Evolutionary conservation across 1,284 basidiomycete genomes (phyloP).

Genomic region (Leccinum cinnamomeum): DNA sequence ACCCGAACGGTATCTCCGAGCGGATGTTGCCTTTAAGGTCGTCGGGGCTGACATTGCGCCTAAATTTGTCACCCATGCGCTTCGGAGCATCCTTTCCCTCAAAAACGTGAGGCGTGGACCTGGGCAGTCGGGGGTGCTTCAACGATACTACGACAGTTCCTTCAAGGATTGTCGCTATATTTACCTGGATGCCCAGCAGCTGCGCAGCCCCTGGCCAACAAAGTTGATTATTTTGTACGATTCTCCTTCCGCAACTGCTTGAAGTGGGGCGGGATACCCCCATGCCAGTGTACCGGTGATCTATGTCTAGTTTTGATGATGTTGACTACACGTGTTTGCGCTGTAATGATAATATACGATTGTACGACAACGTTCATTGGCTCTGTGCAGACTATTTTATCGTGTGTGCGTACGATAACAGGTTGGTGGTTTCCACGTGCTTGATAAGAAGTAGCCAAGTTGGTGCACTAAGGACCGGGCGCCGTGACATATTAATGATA

Average conservation of each 20-base stretch:
- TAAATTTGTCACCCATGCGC: conserved; percentile 50
- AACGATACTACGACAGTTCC: conserved; percentile 40
- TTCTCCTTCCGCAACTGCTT: conserved; percentile 18
- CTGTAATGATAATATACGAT: background rate
- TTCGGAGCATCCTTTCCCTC: conserved; percentile 51
- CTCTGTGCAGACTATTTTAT: conserved; percentile 4
- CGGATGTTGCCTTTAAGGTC: conserved; percentile 55
- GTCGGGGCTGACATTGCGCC: conserved; percentile 57
- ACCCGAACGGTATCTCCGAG: conserved; percentile 49
- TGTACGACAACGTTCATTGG: background rate
- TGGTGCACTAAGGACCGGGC: background rate
- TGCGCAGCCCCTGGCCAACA: conserved; percentile 52
- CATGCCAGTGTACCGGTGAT: background rate
- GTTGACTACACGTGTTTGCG: conserved; percentile 6
- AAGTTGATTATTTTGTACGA: conserved; percentile 48
- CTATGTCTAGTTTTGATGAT: conserved; percentile 4
- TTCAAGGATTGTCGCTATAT: conserved; percentile 39
- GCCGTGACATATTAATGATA: conserved; percentile 3
- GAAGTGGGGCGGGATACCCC: conserved; percentile 3
- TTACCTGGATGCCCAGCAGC: conserved; percentile 47
- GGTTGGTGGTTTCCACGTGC: background rate
- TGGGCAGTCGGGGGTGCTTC: conserved; percentile 51
- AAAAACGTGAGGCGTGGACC: conserved; percentile 53
- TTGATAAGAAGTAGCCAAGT: background rate
- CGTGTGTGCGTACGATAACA: background rate